phyloP scores from a whole-genome alignment of 2,329 filamentous ascomycete genomes.

The Fusarium sp. region DNA sequence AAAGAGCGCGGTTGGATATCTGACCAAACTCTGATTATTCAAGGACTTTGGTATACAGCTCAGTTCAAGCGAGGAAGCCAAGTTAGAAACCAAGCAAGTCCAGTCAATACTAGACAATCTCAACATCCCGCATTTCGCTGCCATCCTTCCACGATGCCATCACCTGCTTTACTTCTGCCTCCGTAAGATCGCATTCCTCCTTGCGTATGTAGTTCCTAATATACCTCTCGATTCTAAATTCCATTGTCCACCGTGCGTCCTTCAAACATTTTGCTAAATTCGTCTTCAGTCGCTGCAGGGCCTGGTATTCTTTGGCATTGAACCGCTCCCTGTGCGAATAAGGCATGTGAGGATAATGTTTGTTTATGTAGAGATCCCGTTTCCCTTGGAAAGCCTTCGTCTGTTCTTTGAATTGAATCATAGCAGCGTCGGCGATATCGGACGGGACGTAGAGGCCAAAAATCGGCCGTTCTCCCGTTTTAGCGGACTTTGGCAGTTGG shows the following conservation, averaged over 20 bases:
- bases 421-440: neutral
- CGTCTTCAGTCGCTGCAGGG: too few relatives aligned
- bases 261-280: too few relatives aligned
- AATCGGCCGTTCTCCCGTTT: too few relatives aligned
- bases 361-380: neutral
- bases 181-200: neutral
- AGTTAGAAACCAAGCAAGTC: neutral
- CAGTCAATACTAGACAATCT: neutral
- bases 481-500: too few relatives aligned
- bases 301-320: too few relatives aligned
- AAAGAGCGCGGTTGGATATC: neutral
- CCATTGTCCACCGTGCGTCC: too few relatives aligned
- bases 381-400: rapidly evolving
- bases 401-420: neutral
- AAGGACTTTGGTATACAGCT: rapidly evolving
- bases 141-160: neutral
- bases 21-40: neutral
- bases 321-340: too few relatives aligned
- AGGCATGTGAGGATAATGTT: neutral
- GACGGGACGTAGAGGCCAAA: neutral
- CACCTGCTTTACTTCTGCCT: neutral
- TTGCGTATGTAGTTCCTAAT: neutral
- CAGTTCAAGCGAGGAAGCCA: neutral
- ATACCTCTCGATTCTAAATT: too few relatives aligned
- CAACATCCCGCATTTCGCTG: neutral